Base-by-base conservation (phyloP, 106 monocot species). In the Dioscorea alata region DNA sequence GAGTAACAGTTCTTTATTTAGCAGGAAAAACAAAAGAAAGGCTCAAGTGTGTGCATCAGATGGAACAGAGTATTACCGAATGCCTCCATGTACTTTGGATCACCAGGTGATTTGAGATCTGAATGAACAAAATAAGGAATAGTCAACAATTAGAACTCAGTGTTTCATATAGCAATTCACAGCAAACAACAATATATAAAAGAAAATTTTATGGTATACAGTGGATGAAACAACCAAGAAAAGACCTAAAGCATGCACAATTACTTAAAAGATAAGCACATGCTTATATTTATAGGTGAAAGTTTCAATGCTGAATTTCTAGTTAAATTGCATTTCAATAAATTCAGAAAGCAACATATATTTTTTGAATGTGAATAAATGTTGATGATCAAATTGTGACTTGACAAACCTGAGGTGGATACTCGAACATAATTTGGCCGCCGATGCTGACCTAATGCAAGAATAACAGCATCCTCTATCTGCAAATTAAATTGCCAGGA, bases 381-480 rank as follows among this genome's bases (percentile, higher is more conserved):
- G 4, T 42, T 42, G 42, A 42, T 42, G 42, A 42, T 42, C 42
- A 42, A 42, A 42, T 42, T 42, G 42, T 42, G 10, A 8, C 42
- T 53, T 24, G 63, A 64, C 77, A 67, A 76, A 95, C 95, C 95
- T 86, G 91, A 88, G 23, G 71, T 72, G 33, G 83, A 83, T 71
- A 88, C 86, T 57, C 88, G 88, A 62, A 80, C 62, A 35, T 82
- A 71, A 68, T 70, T 88, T 60, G 81, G 83, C 6, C 85, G 73
- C 10, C 88, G 74, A 62, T 86, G 79, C 28, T 91, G 79, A 63
- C 72, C 81, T 71, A 95, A 63, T 68, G 88, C 74, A 91, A 83
- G 67, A 50, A 86, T 72, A 74, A 95, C 91, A 67, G 88, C 91
- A 80, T 95, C 95, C 71, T 95, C 95, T 50, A 95, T 91, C 95